Evolutionary conservation across 352 stramenopile genomes (phyloP).

Genomic region (Phytophthora melonis): DNA sequence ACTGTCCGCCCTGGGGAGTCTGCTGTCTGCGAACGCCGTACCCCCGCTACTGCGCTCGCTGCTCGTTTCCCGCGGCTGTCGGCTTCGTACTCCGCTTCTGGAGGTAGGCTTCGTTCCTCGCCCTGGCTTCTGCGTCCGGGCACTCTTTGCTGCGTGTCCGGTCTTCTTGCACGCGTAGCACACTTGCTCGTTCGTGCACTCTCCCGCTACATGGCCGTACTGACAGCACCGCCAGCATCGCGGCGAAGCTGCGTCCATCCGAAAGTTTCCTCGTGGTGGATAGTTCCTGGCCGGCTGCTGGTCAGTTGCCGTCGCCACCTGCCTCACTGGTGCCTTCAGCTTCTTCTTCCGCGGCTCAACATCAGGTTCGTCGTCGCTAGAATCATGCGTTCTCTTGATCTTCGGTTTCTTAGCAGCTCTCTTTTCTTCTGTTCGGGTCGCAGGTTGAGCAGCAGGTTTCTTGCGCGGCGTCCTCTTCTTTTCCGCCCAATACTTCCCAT

Average conservation of each 20-base stretch:
- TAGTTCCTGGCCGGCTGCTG: no score
- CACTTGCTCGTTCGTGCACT: no score
- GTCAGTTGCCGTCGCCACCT: neutral
- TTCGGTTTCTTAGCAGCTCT: neutral
- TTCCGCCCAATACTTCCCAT: neutral
- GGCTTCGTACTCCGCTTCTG: neutral
- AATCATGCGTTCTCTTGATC: neutral
- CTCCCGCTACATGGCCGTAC: no score
- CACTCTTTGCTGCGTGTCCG: neutral
- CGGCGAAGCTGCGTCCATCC: no score
- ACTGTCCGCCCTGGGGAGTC: no score
- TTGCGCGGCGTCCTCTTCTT: neutral
- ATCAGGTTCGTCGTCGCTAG: neutral
- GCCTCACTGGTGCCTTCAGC: neutral
- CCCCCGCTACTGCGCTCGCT: neutral
- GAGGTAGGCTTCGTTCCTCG: neutral
- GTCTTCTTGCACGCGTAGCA: no score
- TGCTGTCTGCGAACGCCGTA: neutral
- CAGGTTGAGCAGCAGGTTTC: neutral
- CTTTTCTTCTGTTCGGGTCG: neutral
- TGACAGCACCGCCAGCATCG: no score
- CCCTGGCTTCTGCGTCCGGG: neutral
- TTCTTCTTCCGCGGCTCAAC: neutral
- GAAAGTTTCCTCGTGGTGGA: no score
- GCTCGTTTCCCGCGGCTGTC: neutral